These are phyloP conservation scores for Nicotiana undulata DNA, from an alignment of 257 asterid genomes.

Conservation along the genomic window DNA sequence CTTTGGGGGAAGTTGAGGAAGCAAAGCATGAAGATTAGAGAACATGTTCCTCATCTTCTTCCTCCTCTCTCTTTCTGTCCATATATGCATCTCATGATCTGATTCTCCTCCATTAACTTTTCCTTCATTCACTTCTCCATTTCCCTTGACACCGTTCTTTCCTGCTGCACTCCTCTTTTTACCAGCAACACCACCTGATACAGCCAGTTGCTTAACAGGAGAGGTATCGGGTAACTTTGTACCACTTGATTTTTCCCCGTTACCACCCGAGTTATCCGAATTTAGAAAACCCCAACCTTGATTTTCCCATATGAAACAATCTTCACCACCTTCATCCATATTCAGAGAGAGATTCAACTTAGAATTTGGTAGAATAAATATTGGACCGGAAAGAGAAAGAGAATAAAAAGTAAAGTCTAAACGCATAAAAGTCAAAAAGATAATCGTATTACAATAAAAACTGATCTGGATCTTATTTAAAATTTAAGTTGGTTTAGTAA, in stretches of 20 bases:
- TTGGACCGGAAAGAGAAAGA: neutral
- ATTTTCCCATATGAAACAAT: slow-evolving; percentile 29
- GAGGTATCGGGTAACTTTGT: slow-evolving; percentile 8
- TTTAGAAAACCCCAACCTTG: slow-evolving; percentile 30
- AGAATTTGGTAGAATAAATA: neutral
- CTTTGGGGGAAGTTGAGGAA: slow-evolving; percentile 77
- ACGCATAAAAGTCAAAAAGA: neutral
- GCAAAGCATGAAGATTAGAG: slow-evolving; percentile 66
- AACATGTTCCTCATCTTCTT: slow-evolving; percentile 87
- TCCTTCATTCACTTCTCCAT: neutral
- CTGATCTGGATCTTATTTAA: neutral
- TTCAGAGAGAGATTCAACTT: neutral
- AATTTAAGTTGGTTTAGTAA: neutral
- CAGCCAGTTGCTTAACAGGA: neutral
- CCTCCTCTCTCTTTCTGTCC: slow-evolving; percentile 85
- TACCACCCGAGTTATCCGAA: slow-evolving; percentile 17
- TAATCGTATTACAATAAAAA: neutral
- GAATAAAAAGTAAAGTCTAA: neutral
- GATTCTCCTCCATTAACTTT: slow-evolving; percentile 17
- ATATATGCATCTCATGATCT: slow-evolving; percentile 64
- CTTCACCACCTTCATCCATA: slow-evolving; percentile 32
- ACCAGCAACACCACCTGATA: neutral
- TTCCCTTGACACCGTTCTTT: slow-evolving; percentile 2
- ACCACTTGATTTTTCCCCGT: slow-evolving; percentile 10
- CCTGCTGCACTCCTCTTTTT: slow-evolving; percentile 21